These are phyloP conservation scores for Curvularia hawaiiensis DNA, from an alignment of 2,329 filamentous ascomycete species.

Conservation along the genomic window DNA sequence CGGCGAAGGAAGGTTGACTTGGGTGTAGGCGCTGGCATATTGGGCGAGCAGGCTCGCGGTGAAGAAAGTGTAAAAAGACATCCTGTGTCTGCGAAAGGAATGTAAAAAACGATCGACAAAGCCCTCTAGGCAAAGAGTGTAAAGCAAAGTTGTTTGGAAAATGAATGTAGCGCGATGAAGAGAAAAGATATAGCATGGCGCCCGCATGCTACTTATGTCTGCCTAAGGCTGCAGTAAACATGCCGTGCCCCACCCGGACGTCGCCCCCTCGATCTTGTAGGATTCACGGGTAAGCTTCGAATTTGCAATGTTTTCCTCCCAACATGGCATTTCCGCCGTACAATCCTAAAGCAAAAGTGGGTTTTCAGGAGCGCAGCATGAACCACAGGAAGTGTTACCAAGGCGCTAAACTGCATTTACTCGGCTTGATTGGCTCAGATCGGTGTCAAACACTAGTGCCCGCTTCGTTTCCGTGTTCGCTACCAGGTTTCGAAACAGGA, in stretches of 20 bases:
- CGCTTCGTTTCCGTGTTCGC: conserved; percentile 13
- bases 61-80: conserved; percentile 38
- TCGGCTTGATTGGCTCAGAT: conserved; percentile 7
- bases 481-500: conserved; percentile 23
- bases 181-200: not conserved
- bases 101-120: conserved; percentile 16
- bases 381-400: conserved; percentile 7
- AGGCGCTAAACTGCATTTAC: not conserved
- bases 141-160: conserved; percentile 5
- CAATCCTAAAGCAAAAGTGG: conserved; percentile 5
- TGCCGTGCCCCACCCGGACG: conserved; percentile 4
- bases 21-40: conserved; percentile 41
- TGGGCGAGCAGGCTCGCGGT: conserved; percentile 34
- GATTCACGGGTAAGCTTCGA: conserved; percentile 10
- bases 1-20: conserved; percentile 38
- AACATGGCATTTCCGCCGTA: conserved; percentile 12
- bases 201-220: conserved; percentile 8
- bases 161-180: conserved; percentile 11
- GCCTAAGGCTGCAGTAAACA: conserved; percentile 2
- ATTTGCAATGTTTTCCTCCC: conserved; percentile 9
- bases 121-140: not conserved
- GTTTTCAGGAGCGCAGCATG: conserved; percentile 13
- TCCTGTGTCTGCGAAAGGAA: conserved; percentile 34
- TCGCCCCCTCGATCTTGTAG: not conserved
- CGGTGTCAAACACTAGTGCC: conserved; percentile 20